These are phyloP conservation scores for Fragilaria crotonensis DNA, from an alignment of 108 stramenopile species.

Conservation along the genomic window DNA sequence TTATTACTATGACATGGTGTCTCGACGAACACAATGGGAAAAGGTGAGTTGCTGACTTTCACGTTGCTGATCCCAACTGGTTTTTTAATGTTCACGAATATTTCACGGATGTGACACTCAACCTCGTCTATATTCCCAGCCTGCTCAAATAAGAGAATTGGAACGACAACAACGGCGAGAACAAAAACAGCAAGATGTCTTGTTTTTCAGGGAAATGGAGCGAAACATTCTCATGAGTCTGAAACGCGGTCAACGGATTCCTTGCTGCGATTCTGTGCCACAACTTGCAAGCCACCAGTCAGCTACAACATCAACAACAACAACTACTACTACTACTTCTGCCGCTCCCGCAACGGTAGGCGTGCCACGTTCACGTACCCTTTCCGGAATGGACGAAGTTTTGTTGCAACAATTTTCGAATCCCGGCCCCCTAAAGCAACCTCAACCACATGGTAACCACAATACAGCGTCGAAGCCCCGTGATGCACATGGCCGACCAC, in stretches of 20 bases:
- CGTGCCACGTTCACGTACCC: conserved; percentile 33
- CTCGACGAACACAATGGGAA: conserved; percentile 58
- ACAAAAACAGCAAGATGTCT: conserved; percentile 8
- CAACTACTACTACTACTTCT: neutral
- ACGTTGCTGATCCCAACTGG: too few relatives aligned
- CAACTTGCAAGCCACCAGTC: neutral
- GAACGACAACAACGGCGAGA: conserved; percentile 18
- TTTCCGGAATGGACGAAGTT: conserved; percentile 57
- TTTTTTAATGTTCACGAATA: too few relatives aligned
- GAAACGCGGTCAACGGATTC: neutral
- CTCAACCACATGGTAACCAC: too few relatives aligned
- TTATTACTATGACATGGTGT: conserved; percentile 58
- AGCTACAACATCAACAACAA: conserved; percentile 6
- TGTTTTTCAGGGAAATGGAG: conserved; percentile 48
- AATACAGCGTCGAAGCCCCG: too few relatives aligned
- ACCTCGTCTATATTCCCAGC: conserved; percentile 3
- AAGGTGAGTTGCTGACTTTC: too few relatives aligned
- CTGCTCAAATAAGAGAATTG: conserved; percentile 19
- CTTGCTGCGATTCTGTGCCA: neutral
- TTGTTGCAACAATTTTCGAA: conserved; percentile 37
- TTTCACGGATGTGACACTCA: too few relatives aligned
- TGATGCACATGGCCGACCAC: too few relatives aligned
- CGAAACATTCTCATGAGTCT: neutral
- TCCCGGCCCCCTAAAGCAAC: too few relatives aligned
- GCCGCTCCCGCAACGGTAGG: neutral